These are phyloP conservation scores for Pseudogymnoascus sp. DNA, from an alignment of 2,329 filamentous ascomycete species.

Conservation along the genomic window DNA sequence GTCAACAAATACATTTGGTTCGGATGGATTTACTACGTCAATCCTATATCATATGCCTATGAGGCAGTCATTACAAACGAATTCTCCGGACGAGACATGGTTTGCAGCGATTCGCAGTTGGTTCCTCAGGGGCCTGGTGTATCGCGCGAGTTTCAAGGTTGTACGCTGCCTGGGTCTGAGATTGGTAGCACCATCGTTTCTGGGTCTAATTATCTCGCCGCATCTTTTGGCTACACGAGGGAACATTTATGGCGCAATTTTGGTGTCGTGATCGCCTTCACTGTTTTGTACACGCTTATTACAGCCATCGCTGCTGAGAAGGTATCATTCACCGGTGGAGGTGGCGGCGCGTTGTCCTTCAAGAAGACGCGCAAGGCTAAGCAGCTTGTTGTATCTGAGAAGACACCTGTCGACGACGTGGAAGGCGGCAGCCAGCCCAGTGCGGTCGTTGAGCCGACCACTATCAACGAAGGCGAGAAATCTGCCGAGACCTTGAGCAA, in stretches of 20 bases:
- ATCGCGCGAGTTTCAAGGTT: slow-evolving; percentile 48
- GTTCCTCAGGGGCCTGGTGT: slow-evolving; percentile 34
- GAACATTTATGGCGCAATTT: slow-evolving; percentile 56
- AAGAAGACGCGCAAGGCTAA: slow-evolving; percentile 60
- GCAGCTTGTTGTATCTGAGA: slow-evolving; percentile 41
- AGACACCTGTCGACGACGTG: slow-evolving; percentile 50
- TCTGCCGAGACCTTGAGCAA: slow-evolving; percentile 38
- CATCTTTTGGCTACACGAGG: slow-evolving; percentile 50
- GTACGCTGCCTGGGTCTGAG: slow-evolving; percentile 51
- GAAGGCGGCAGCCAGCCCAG: slow-evolving; percentile 20
- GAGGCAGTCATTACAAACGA: slow-evolving; percentile 65
- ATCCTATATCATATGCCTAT: slow-evolving; percentile 64
- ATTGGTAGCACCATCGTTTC: slow-evolving; percentile 44
- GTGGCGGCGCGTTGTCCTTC: slow-evolving; percentile 65
- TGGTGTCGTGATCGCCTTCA: slow-evolving; percentile 57
- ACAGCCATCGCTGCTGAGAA: slow-evolving; percentile 62
- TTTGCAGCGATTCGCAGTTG: slow-evolving; percentile 44
- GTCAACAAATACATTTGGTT: slow-evolving; percentile 29
- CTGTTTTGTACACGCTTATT: slow-evolving; percentile 50
- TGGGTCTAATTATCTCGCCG: slow-evolving; percentile 48
- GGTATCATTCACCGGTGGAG: slow-evolving; percentile 56
- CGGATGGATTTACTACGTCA: slow-evolving; percentile 57
- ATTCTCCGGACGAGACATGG: slow-evolving; percentile 52
- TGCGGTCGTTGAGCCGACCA: slow-evolving; percentile 17
- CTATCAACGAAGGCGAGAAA: slow-evolving; percentile 11